Percentiles rank a stretch among this genome's conserved stretches.
These are phyloP conservation scores for Comarum palustre DNA, from an alignment of 306 rosid genomes.

Conservation along the genomic window DNA sequence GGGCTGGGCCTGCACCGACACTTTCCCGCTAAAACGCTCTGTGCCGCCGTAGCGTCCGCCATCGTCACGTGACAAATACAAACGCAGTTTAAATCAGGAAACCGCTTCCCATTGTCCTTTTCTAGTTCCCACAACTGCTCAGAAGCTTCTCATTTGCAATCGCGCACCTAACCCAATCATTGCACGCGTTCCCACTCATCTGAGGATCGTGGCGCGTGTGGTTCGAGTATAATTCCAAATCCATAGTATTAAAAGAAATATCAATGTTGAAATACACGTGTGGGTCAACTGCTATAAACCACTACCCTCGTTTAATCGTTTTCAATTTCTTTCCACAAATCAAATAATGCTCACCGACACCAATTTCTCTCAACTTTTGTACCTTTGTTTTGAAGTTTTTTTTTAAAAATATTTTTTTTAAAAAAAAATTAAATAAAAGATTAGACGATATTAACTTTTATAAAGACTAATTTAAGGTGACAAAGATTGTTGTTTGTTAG, in stretches of 20 bases:
- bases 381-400: too few species aligned
- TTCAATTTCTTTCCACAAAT: not conserved
- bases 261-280: not conserved
- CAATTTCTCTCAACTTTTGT: too few species aligned
- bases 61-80: not conserved
- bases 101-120: too few species aligned
- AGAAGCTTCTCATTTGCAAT: not conserved
- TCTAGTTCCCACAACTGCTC: too few species aligned
- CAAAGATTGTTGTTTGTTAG: too few species aligned
- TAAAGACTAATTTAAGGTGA: too few species aligned
- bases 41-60: not conserved
- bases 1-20: not conserved
- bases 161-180: not conserved
- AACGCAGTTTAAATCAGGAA: not conserved
- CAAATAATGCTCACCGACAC: constrained; percentile 28
- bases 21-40: not conserved
- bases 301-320: not conserved
- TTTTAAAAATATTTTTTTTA: too few species aligned
- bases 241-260: too few species aligned
- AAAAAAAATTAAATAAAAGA: too few species aligned
- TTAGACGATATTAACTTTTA: too few species aligned
- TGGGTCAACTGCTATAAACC: not conserved
- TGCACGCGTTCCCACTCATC: not conserved
- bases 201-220: constrained; percentile 7
- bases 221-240: not conserved